Evolutionary conservation across 2,329 filamentous ascomycete genomes (phyloP), one percentile per base, ranked within the genome.

Genomic region (Eurotiales sp.): DNA sequence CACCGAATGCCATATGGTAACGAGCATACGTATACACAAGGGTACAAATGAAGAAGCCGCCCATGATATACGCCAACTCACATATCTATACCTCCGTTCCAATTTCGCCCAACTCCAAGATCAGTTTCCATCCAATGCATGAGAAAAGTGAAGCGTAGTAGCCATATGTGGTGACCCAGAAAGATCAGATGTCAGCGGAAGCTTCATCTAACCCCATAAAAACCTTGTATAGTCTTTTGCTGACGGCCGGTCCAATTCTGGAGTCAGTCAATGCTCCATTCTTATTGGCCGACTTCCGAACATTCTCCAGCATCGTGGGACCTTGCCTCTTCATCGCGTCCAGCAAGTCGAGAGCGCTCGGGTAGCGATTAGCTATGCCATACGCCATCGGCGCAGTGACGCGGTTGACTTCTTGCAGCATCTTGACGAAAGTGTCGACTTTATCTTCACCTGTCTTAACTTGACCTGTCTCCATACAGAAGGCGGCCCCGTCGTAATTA

Each of bases 401-500:
- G 14, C 87, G 80, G 12, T 77, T 76, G 36, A 91, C 81, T 68
- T 90, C 85, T 67, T 90, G 85, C 46, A 93, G 71, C 87, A 92
- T 88, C 57, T 82, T 81, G 40, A 83, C 73, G 56, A 86, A 92
- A 0, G 84, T 88, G 59, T 91, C 87, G 6, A 72, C 66, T 2
- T 77, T 70, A 39, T 82, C 79, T 23, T 86, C 80, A 23, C 88
- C 88, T 0, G 83, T 81, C 50, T 81, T 82, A 37, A 92, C 85
- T 68, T 92, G 88, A 0, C 88, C 88, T 1, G 76, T 74, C 48
- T 89, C 87, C 85, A 91, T 90, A 69, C 87, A 91, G 65, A 92
- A 92, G 0, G 80, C 69, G n/a, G 52, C 52, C 3, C 72, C 66
- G 58, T 73, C 68, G 14, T 74, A 83, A 2, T 72, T 63, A 1